Percentiles rank a stretch among this genome's conserved stretches.
Conservation (phyloP, 352 stramenopile genomes). For the Phytophthora palmivora region DNA sequence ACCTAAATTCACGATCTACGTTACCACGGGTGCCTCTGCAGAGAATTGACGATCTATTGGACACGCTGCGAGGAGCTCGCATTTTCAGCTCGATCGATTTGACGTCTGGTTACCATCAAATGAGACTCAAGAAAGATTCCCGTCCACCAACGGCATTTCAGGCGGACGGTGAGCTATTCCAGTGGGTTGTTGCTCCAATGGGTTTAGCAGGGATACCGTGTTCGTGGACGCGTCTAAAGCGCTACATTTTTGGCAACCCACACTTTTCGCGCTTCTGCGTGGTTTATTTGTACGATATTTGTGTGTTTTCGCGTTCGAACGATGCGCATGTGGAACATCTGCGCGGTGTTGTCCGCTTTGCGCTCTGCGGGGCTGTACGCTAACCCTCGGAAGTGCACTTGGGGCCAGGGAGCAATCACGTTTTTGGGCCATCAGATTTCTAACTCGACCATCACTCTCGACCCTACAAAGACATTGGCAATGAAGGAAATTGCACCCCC, state of each 20-base stretch:
- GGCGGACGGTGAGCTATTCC: too few species aligned
- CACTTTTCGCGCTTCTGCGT: conserved; percentile 7
- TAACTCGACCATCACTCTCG: too few species aligned
- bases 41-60: too few species aligned
- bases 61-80: too few species aligned
- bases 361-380: background rate
- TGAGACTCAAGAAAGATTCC: background rate
- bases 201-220: conserved; percentile 1
- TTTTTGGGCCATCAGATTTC: too few species aligned
- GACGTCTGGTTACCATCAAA: conserved; percentile 3
- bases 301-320: conserved; percentile 2
- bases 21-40: too few species aligned
- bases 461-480: background rate
- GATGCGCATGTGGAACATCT: conserved; percentile 3
- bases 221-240: conserved; percentile 17
- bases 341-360: background rate
- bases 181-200: too few species aligned
- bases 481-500: background rate
- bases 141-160: conserved; percentile 3
- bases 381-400: too few species aligned
- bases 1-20: background rate
- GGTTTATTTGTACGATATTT: conserved; percentile 14
- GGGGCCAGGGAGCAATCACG: too few species aligned
- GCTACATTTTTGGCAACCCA: conserved; percentile 5
- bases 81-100: background rate